These are phyloP conservation scores for Saturnispora kantuleensis DNA, from an alignment of 805 yeast species.

Conservation along the genomic window DNA sequence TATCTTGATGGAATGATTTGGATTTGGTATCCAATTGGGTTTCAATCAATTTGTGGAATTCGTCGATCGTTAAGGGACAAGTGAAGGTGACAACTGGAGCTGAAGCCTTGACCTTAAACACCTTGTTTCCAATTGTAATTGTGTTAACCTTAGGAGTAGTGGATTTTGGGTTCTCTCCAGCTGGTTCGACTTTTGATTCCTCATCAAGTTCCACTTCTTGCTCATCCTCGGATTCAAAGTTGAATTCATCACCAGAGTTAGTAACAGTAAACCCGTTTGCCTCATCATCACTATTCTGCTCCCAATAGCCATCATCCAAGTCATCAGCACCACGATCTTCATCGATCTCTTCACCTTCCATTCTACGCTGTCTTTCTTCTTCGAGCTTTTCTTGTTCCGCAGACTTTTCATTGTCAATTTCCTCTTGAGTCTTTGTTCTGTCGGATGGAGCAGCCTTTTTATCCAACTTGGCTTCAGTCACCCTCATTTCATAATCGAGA, in stretches of 20 bases:
- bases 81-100: constrained; percentile 15
- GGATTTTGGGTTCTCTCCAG: constrained; percentile 14
- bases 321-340: constrained; percentile 53
- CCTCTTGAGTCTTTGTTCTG: constrained; percentile 71
- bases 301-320: constrained; percentile 63
- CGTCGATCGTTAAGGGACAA: constrained; percentile 43
- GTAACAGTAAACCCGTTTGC: constrained; percentile 36
- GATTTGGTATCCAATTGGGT: constrained; percentile 7
- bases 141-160: constrained; percentile 11
- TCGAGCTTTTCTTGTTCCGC: constrained; percentile 56
- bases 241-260: constrained; percentile 31
- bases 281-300: constrained; percentile 37
- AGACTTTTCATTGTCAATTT: constrained; percentile 47
- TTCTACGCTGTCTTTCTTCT: constrained; percentile 58
- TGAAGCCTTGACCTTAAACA: constrained; percentile 17
- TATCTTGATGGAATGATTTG: constrained; percentile 30
- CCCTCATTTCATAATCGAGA: constrained; percentile 52
- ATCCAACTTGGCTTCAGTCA: constrained; percentile 57
- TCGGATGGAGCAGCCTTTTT: constrained; percentile 75
- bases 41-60: constrained; percentile 27
- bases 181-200: constrained; percentile 23
- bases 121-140: constrained; percentile 28
- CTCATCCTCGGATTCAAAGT: constrained; percentile 29
- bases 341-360: constrained; percentile 46
- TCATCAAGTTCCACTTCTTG: constrained; percentile 25